Percentiles rank a stretch among this genome's conserved stretches.
phyloP scores from a whole-genome alignment of 768 basidiomycete species.

The Lactarius trivialis region DNA sequence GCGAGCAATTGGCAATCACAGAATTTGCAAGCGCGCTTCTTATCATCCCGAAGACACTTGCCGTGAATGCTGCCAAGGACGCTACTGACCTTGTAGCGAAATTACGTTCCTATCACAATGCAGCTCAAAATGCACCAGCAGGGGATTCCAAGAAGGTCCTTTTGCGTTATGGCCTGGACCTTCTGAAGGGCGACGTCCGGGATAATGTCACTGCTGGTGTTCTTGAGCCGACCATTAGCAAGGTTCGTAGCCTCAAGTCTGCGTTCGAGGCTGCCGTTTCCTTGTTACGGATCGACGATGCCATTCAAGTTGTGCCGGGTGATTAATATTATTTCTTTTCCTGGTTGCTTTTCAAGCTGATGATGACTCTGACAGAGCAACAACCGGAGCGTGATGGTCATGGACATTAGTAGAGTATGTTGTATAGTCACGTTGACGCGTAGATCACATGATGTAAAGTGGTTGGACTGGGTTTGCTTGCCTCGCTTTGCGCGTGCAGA shows the following conservation, averaged over 20 bases:
- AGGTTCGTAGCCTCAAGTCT: constrained; percentile 94
- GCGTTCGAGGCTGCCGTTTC: constrained; percentile 96
- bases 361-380: constrained; percentile 45
- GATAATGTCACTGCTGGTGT: constrained; percentile 94
- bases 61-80: constrained; percentile 98
- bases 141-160: constrained; percentile 90
- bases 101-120: constrained; percentile 93
- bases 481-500: not conserved
- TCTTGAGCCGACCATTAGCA: constrained; percentile 93
- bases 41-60: constrained; percentile 92
- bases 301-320: constrained; percentile 89
- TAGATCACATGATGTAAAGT: constrained; percentile 10
- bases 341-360: constrained; percentile 12
- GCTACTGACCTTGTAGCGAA: constrained; percentile 97
- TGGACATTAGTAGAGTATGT: constrained; percentile 45
- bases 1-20: constrained; percentile 98
- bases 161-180: constrained; percentile 89
- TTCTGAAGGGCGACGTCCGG: constrained; percentile 88
- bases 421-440: constrained; percentile 8
- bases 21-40: constrained; percentile 92
- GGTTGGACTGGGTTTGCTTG: not conserved
- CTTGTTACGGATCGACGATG: constrained; percentile 90
- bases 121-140: constrained; percentile 85
- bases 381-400: constrained; percentile 68
- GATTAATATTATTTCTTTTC: constrained; percentile 1